These are phyloP conservation scores for Arabis hirsuta DNA, from an alignment of 345 rosid genomes.

Conservation along the genomic window DNA sequence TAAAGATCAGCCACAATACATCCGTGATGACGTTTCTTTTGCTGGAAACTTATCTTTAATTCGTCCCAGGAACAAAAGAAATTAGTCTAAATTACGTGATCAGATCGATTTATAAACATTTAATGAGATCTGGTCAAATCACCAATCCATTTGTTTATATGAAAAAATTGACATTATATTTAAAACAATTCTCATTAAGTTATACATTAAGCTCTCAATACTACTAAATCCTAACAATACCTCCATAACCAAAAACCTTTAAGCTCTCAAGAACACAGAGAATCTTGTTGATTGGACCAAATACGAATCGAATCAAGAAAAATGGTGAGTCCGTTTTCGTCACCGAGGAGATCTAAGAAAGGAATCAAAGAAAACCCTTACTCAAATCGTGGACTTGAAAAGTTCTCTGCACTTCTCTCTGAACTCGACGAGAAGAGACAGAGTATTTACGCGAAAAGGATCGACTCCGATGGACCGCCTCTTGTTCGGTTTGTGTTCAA, in stretches of 20 bases:
- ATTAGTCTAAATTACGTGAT: slow-evolving; percentile 27
- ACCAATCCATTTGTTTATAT: slow-evolving; percentile 26
- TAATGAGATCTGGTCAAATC: slow-evolving; percentile 41
- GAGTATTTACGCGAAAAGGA: slow-evolving; percentile 51
- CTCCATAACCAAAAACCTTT: slow-evolving; percentile 26
- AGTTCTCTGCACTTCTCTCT: slow-evolving; percentile 66
- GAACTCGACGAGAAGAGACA: slow-evolving; percentile 68
- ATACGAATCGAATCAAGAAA: background rate
- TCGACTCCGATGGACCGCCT: slow-evolving; percentile 52
- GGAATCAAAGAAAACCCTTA: slow-evolving; percentile 64
- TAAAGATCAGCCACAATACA: slow-evolving; percentile 21
- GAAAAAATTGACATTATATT: slow-evolving; percentile 8
- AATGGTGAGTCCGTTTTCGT: slow-evolving; percentile 40
- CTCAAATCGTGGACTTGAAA: slow-evolving; percentile 69
- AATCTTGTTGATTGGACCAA: background rate
- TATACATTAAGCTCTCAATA: slow-evolving; percentile 24
- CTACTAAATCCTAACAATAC: background rate
- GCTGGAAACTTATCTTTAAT: background rate
- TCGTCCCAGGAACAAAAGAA: slow-evolving; percentile 9
- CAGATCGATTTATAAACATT: slow-evolving; percentile 18
- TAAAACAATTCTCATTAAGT: slow-evolving; percentile 32
- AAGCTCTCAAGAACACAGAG: slow-evolving; percentile 16
- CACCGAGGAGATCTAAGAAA: slow-evolving; percentile 44
- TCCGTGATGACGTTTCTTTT: slow-evolving; percentile 33
- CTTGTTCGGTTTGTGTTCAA: slow-evolving; percentile 61